Base-by-base conservation (phyloP, 768 basidiomycete genomes). In the Tricholoma sp. region DNA sequence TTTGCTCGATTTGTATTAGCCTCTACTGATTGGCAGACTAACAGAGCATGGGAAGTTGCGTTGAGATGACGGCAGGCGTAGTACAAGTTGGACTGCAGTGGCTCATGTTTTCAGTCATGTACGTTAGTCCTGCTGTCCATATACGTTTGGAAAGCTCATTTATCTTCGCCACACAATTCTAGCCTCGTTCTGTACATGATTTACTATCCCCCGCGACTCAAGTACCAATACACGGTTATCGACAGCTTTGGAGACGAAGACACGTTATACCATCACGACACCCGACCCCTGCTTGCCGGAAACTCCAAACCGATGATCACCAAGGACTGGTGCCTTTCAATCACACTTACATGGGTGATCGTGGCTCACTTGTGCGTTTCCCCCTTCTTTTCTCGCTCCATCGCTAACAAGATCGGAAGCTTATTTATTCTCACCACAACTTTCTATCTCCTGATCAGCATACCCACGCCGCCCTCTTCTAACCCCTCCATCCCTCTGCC, bases 171-270 rank as follows among this genome's bases (percentile, higher is more conserved):
- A 48, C n/a, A 45, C n/a, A 41, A 7, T 28, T 6, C n/a, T 61
- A 98, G 95, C 44, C 78, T 98, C 56, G 79, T 95, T 0, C 82
- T 99, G 2, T 98, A 91, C 73, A 86, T 99, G 75, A 74, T 89
- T 39, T 98, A 94, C 76, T 98, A 92, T 68, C 97, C 97, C 0
- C 72, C 79, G 6, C 83, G 90, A 63, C 83, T 89, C 66, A 97
- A 95, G 72, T 90, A 86, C 66, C 29, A 49, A n/a, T 32, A 32
- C n/a, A 49, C 15, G 3, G n/a, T 31, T 3, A 3, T 17, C 11
- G 31, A 9, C 29, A n/a, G 47, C 8, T 2, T 15, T 1, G 71
- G 50, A 28, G 54, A 55, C 4, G 34, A 79, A 8, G 70, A 74
- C 50, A 64, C 76, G n/a, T 3, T n/a, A 5, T 49, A 32, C 10